Conservation (phyloP, 73 alveolate species). For the Paramecium sexaurelia region DNA sequence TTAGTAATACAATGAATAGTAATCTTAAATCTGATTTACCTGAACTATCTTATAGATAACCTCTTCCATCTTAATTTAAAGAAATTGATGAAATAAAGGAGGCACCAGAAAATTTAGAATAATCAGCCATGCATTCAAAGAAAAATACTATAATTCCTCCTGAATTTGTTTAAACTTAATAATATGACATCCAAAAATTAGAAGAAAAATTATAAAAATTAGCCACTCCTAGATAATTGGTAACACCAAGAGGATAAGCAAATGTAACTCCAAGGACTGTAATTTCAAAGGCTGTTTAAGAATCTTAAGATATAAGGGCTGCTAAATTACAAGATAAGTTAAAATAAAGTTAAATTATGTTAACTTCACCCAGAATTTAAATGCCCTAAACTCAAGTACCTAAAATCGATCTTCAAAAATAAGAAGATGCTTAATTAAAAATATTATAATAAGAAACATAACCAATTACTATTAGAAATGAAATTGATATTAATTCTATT, state of each 20-base stretch:
- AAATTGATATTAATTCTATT: not conserved
- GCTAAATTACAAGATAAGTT: not conserved
- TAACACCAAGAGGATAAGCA: not conserved
- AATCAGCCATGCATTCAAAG: not conserved
- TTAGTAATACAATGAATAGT: not conserved
- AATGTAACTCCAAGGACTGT: not conserved
- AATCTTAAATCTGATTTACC: constrained; percentile 21
- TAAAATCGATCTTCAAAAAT: not conserved
- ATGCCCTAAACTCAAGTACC: not conserved
- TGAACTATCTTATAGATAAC: not conserved
- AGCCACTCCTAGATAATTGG: constrained; percentile 16
- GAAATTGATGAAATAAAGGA: not conserved
- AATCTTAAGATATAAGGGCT: constrained; percentile 3
- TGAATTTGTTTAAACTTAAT: not conserved
- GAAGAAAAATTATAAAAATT: not conserved
- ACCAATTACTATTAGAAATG: constrained; percentile 19
- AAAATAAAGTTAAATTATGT: not conserved
- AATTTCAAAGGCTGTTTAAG: not conserved
- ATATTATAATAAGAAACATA: not conserved
- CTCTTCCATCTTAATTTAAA: not conserved
- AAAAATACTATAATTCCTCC: not conserved
- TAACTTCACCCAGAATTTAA: constrained; percentile 1
- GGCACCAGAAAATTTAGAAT: not conserved
- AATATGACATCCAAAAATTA: not conserved
- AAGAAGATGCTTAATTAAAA: not conserved